These are phyloP conservation scores for Microcera coccophila DNA, from an alignment of 2,329 filamentous ascomycete genomes.

Conservation along the genomic window DNA sequence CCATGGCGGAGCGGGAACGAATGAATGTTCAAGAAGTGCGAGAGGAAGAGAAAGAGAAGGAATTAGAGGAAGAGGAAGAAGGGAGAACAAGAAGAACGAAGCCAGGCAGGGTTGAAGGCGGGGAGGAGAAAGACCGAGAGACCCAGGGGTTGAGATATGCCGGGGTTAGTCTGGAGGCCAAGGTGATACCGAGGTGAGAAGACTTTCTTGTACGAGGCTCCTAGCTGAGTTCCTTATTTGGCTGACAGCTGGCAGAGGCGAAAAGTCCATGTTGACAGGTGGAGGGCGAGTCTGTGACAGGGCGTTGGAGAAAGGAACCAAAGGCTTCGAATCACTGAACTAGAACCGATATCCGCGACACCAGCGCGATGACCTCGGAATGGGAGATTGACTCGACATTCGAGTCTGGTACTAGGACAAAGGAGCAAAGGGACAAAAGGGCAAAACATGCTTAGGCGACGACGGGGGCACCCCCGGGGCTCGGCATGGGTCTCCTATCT, in stretches of 20 bases:
- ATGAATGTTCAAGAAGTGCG: neutral
- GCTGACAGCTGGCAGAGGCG: neutral
- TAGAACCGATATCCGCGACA: neutral
- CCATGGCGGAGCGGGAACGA: constrained; percentile 6
- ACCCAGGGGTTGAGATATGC: neutral
- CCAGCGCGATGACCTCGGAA: neutral
- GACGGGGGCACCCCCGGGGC: neutral
- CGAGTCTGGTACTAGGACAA: too few species aligned
- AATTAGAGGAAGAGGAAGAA: neutral
- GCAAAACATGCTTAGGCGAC: neutral
- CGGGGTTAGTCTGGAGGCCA: neutral
- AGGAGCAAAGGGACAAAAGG: neutral
- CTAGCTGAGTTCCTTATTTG: neutral
- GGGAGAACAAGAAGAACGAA: neutral
- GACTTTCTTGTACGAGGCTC: neutral
- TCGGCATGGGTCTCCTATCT: neutral
- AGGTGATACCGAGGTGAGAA: neutral
- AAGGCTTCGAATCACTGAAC: neutral
- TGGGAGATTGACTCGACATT: neutral
- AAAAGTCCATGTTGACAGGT: neutral
- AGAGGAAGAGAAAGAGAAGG: neutral
- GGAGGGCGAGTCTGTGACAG: neutral
- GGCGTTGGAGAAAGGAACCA: too few species aligned
- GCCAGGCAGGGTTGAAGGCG: neutral
- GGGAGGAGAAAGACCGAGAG: neutral